Evolutionary conservation across 305 asterid genomes (phyloP).

Genomic region (Rubia tinctorum): DNA sequence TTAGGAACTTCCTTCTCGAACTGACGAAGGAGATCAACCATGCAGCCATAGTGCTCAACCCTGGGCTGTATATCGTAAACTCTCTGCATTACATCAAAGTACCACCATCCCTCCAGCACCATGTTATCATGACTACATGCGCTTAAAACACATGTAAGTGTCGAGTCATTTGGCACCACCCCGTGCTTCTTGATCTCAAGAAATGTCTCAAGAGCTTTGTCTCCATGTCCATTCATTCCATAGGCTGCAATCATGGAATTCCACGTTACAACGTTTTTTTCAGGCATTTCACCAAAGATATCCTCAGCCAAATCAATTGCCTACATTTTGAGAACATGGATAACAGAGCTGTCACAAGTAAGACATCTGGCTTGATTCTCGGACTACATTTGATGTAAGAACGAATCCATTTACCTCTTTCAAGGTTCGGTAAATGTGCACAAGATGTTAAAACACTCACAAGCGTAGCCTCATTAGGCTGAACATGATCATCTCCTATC

Average conservation of each 20-base stretch:
- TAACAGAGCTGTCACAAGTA: conserved; percentile 34
- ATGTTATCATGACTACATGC: conserved; percentile 37
- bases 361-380: conserved; percentile 25
- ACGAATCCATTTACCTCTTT: conserved; percentile 35
- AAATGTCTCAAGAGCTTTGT: conserved; percentile 36
- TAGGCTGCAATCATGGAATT: conserved; percentile 41
- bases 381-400: conserved; percentile 25
- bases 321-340: conserved; percentile 36
- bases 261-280: conserved; percentile 36
- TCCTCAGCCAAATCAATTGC: conserved; percentile 30
- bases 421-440: conserved; percentile 36
- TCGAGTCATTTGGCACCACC: conserved; percentile 34
- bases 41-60: conserved; percentile 41
- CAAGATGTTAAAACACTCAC: conserved; percentile 41
- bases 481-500: conserved; percentile 25
- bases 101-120: conserved; percentile 45
- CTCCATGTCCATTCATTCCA: conserved; percentile 33
- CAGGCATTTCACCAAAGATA: conserved; percentile 32
- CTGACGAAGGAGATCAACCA: conserved; percentile 35
- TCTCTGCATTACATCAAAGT: conserved; percentile 33
- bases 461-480: conserved; percentile 37
- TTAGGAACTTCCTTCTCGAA: conserved; percentile 19
- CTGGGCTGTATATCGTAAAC: conserved; percentile 30
- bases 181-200: conserved; percentile 32
- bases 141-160: conserved; percentile 33